Percentiles rank a stretch among this genome's conserved stretches.
These are phyloP conservation scores for Phyllosticta citrichinensis DNA, from an alignment of 2,329 filamentous ascomycete genomes.

Conservation along the genomic window DNA sequence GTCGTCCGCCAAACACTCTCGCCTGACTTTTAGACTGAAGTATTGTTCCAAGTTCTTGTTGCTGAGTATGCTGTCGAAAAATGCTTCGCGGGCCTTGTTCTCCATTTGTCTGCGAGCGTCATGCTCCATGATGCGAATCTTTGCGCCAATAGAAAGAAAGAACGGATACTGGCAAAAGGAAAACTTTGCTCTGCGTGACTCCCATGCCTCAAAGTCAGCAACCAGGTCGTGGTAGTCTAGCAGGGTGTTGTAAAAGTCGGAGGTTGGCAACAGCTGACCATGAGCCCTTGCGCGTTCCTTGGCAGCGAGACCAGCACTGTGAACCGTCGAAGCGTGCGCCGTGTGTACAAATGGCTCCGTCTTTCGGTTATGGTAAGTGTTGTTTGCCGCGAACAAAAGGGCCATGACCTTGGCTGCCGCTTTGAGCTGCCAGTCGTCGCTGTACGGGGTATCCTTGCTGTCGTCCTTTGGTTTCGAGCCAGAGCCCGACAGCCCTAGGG, in stretches of 20 bases:
- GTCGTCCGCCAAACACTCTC: slow-evolving; percentile 82
- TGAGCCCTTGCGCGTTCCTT: slow-evolving; percentile 38
- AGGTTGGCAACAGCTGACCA: slow-evolving; percentile 65
- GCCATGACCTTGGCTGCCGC: slow-evolving; percentile 72
- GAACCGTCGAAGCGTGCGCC: neutral
- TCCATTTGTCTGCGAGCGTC: slow-evolving; percentile 86
- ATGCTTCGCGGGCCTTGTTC: slow-evolving; percentile 75
- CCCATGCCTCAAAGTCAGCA: slow-evolving; percentile 81
- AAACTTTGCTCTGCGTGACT: slow-evolving; percentile 62
- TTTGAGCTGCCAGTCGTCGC: slow-evolving; percentile 83
- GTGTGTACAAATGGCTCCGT: slow-evolving; percentile 1
- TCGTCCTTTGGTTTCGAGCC: slow-evolving; percentile 39
- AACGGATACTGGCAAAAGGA: slow-evolving; percentile 90
- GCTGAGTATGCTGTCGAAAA: slow-evolving; percentile 79
- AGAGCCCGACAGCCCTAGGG: slow-evolving; percentile 44
- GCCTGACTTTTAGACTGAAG: slow-evolving; percentile 64
- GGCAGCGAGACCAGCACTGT: slow-evolving; percentile 28
- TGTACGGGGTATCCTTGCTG: slow-evolving; percentile 40
- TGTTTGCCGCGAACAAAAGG: slow-evolving; percentile 74
- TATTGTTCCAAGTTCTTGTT: slow-evolving; percentile 66
- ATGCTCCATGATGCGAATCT: slow-evolving; percentile 81
- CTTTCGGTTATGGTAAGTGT: slow-evolving; percentile 26
- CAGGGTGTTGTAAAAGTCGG: slow-evolving; percentile 78
- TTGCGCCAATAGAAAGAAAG: slow-evolving; percentile 82
- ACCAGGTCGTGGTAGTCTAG: slow-evolving; percentile 81